Evolutionary conservation across 352 stramenopile species (phyloP), one percentile per base, ranked within the genome.

Genomic region (Pythium sukuiense): DNA sequence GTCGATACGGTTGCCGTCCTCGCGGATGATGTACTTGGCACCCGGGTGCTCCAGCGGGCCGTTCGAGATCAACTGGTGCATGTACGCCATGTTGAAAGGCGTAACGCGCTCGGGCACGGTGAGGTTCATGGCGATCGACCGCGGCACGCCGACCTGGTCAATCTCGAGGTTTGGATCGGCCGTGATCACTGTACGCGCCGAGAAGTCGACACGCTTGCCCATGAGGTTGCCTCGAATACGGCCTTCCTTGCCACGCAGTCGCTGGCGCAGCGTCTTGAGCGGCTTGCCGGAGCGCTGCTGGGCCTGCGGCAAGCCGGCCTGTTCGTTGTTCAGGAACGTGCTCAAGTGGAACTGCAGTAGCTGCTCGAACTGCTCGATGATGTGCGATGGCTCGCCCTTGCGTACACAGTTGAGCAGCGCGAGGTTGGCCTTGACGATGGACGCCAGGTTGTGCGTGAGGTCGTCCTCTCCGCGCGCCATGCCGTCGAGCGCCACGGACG

Each of bases 151-250:
- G 39, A 99, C 90, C 85, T 99, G 95, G 71, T 99, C 96, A 79
- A 99, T 99, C 64, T 95, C 94, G 50, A 99, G 81, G 80, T 99
- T 99, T 6, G 97, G 97, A 82, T 99, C 98, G 30, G 97, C 97
- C 2, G 97, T 99, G 77, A 99, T 99, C 62, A 99, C 98, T 6
- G 98, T 99, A 83, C 98, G 93, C 20, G 96, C 97, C 9, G 93
- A 99, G 77, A 99, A 99, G 73, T 99, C 97, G 6, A 99, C 97
- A 80, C 98, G 97, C 78, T 99, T 99, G 59, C 98, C 98, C 97
- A 99, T 99, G 35, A 99, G 76, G 72, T 99, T 99, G 64, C 97
- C 97, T 73, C 98, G 95, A 69, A 99, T 98, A 62, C 98, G 93
- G 37, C 98, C 98, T 82, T 99, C 96, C 76, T 99, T 99, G 55